phyloP scores from a whole-genome alignment of 495 filamentous ascomycete species.

The Chaetomium tenue region DNA sequence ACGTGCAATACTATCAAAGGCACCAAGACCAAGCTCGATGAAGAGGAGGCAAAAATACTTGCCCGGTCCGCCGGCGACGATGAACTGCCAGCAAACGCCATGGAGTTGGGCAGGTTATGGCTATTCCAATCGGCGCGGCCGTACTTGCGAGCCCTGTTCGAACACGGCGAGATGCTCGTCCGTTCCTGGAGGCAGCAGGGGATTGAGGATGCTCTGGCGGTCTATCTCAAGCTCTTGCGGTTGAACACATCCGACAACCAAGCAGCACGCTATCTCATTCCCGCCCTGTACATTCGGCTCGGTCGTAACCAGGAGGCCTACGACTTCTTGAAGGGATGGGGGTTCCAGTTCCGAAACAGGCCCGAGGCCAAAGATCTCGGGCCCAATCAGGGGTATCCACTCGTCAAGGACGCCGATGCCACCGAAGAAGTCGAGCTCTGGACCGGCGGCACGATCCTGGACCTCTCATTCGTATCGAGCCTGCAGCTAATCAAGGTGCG shows the following conservation, averaged over 20 bases:
- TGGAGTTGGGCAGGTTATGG: slow-evolving; percentile 41
- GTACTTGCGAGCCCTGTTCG: slow-evolving; percentile 46
- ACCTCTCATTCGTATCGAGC: slow-evolving; percentile 3
- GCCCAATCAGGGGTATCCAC: slow-evolving; percentile 32
- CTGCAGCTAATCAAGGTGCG: slow-evolving; percentile 25
- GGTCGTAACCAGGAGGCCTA: slow-evolving; percentile 55
- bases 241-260: slow-evolving; percentile 49
- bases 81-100: slow-evolving; percentile 16
- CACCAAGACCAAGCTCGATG: slow-evolving; percentile 20
- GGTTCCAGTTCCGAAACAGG: slow-evolving; percentile 16
- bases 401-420: slow-evolving; percentile 42
- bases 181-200: slow-evolving; percentile 39
- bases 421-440: slow-evolving; percentile 30
- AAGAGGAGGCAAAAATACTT: slow-evolving; percentile 36
- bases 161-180: slow-evolving; percentile 28
- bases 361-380: slow-evolving; percentile 36
- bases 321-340: slow-evolving; percentile 55
- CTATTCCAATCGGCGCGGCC: slow-evolving; percentile 37
- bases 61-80: not conserved
- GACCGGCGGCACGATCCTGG: not conserved
- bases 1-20: slow-evolving; percentile 44
- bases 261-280: slow-evolving; percentile 42
- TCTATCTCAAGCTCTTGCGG: slow-evolving; percentile 41
- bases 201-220: slow-evolving; percentile 38
- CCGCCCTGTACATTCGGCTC: slow-evolving; percentile 47